Evolutionary conservation across 2,329 filamentous ascomycete genomes (phyloP).

Genomic region (Gliomastix tumulicola): DNA sequence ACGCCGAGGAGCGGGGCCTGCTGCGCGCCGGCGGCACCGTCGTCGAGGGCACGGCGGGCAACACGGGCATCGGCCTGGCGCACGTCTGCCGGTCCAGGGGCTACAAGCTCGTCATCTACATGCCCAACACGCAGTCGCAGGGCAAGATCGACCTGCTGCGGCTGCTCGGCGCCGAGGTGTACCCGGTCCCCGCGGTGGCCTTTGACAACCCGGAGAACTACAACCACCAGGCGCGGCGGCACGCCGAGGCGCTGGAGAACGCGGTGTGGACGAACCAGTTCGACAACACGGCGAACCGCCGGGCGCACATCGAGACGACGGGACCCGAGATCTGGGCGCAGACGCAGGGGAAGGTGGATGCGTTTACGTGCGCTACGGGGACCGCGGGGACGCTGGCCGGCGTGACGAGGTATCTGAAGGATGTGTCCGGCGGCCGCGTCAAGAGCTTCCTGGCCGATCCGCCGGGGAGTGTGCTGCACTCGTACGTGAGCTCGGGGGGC

Average conservation of each 20-base stretch:
- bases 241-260: constrained; percentile 80
- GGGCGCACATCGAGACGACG: constrained; percentile 93
- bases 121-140: constrained; percentile 98
- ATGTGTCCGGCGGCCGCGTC: constrained; percentile 67
- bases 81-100: constrained; percentile 91
- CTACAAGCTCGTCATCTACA: constrained; percentile 97
- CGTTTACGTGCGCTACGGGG: constrained; percentile 91
- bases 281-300: constrained; percentile 89
- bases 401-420: constrained; percentile 82
- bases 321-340: constrained; percentile 97
- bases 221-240: constrained; percentile 88
- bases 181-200: constrained; percentile 90
- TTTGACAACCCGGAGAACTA: constrained; percentile 96
- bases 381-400: constrained; percentile 90
- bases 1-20: constrained; percentile 84
- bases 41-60: constrained; percentile 93
- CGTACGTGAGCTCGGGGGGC: constrained; percentile 81
- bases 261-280: constrained; percentile 99
- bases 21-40: constrained; percentile 85
- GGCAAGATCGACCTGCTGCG: constrained; percentile 93
- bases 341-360: constrained; percentile 78
- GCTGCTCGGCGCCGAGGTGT: constrained; percentile 87
- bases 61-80: constrained; percentile 95
- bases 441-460: constrained; percentile 90
- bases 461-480: constrained; percentile 86